Evolutionary conservation across 441 rosid genomes (phyloP).

Genomic region (Erysimum cheiri): DNA sequence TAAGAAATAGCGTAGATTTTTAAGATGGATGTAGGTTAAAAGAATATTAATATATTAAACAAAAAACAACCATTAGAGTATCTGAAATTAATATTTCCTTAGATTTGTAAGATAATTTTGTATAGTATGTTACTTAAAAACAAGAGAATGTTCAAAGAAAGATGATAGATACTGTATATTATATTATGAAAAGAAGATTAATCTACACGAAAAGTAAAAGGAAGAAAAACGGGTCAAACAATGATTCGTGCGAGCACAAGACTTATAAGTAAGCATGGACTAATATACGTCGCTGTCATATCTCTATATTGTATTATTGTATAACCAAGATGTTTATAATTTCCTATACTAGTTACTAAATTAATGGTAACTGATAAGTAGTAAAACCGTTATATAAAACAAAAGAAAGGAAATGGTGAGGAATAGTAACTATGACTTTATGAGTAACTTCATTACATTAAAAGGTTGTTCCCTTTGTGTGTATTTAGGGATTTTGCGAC

Average conservation of each 20-base stretch:
- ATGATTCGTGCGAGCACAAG: slow-evolving; percentile 1
- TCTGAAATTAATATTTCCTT: background rate
- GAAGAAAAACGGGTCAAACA: slow-evolving; percentile 29
- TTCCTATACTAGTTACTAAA: background rate
- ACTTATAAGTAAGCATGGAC: background rate
- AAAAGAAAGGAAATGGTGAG: too few species aligned
- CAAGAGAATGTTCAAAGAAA: background rate
- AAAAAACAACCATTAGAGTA: background rate
- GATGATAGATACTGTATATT: background rate
- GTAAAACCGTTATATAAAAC: too few species aligned
- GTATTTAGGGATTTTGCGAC: background rate
- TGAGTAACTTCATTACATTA: background rate
- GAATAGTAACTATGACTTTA: background rate
- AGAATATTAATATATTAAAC: background rate
- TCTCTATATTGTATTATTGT: background rate
- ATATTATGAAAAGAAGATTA: slow-evolving; percentile 3
- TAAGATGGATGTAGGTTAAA: background rate
- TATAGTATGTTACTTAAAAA: background rate
- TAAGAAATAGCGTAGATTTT: background rate
- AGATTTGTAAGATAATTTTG: background rate
- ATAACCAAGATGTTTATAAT: background rate
- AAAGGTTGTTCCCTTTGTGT: background rate
- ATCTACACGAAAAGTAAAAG: slow-evolving; percentile 21
- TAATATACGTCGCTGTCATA: slow-evolving; percentile 3
- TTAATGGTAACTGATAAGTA: background rate